Base-by-base conservation (phyloP, 352 stramenopile species). In the Thalassiosira hispida region DNA sequence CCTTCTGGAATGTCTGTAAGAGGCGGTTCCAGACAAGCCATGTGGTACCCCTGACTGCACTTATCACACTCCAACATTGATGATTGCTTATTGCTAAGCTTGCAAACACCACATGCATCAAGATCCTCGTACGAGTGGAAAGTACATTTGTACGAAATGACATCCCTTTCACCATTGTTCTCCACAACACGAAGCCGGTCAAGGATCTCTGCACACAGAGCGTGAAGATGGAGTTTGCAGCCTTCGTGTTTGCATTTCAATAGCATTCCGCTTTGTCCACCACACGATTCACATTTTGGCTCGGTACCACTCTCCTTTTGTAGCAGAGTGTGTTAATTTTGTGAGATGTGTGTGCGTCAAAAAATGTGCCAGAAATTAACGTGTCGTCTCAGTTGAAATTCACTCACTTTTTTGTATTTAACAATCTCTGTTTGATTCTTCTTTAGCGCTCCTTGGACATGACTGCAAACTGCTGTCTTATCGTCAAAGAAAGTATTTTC, bases 11-110 rank as follows among this genome's bases (percentile, higher is more conserved):
- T 68, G 52, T 57, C 66, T 47, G 51, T 59, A 4, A 75, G 53
- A 1, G 66, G 66, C 12, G 66, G 66, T 16, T 5, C 59, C 23
- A 75, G 12, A 51, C 66, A 75, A 22, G 11, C 53, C 66, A 75
- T 66, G 53, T 75, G 66, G 27, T 75, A 75, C 16, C 53, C 53
- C 47, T 75, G 53, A 57, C 42, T 14, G 40, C 66, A 75, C 33
- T 75, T 75, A 47, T 75, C 66, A 35, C 66, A 75, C 9, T 75
- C 63, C 22, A 72, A 53, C 63, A 72, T 72, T 52, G 62, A 46
- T 53, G 33, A 35, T 51, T 72, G 63, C 63, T 72, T 72, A 61
- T 56, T 72, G 20, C 63, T 46, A 33, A 61, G 63, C 25, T 72
- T 61, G 18, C 63, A 72, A 49, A 63, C 31, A 22, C 63, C 63